Percentiles rank a stretch among this genome's conserved stretches.
Conservation (phyloP, 805 yeast species). For the Zygoascus ofunaensis region DNA sequence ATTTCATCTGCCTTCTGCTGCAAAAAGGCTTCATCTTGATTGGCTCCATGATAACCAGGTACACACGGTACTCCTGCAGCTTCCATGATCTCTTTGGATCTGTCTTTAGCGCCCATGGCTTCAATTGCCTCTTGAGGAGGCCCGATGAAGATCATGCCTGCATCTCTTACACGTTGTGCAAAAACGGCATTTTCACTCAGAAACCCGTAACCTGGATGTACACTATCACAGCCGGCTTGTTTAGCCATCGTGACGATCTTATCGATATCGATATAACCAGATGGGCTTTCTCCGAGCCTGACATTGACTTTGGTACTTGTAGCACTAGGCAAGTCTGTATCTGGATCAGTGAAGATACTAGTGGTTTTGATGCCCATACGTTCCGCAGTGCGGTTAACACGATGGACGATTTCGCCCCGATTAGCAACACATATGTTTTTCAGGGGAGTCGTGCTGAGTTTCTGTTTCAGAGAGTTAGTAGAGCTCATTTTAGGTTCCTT, state of each 20-base stretch:
- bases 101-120: conserved; percentile 29
- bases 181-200: conserved; percentile 37
- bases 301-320: conserved; percentile 17
- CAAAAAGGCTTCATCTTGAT: conserved; percentile 23
- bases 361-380: conserved; percentile 26
- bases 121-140: conserved; percentile 28
- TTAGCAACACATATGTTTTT: conserved; percentile 40
- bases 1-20: conserved; percentile 23
- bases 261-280: conserved; percentile 34
- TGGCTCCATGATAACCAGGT: conserved; percentile 28
- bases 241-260: conserved; percentile 42
- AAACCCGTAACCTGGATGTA: conserved; percentile 51
- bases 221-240: conserved; percentile 42
- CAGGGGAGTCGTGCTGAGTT: not conserved
- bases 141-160: conserved; percentile 27
- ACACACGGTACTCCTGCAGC: conserved; percentile 28
- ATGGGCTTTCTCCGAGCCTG: conserved; percentile 19
- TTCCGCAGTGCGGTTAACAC: conserved; percentile 23
- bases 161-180: conserved; percentile 26
- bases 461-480: too few relatives aligned
- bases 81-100: conserved; percentile 27
- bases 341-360: conserved; percentile 26
- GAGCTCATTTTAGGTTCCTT: too few relatives aligned
- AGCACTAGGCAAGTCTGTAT: conserved; percentile 22
- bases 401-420: conserved; percentile 43